phyloP scores from a whole-genome alignment of 1,284 basidiomycete species.

The Ganoderma sp. region DNA sequence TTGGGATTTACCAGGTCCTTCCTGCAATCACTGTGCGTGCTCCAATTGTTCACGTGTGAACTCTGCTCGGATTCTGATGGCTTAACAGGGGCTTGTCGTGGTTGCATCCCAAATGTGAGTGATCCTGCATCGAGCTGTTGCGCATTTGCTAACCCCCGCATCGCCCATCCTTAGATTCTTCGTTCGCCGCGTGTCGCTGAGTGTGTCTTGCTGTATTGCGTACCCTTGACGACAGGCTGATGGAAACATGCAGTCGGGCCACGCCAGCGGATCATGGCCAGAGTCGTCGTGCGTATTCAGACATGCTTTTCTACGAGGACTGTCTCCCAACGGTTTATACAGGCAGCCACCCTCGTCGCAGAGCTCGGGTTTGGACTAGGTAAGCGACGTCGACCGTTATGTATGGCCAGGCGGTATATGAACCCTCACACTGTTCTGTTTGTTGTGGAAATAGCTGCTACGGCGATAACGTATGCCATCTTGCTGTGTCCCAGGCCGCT shows the following conservation, averaged over 20 bases:
- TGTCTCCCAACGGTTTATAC: not conserved
- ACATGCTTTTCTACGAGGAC: too few relatives aligned
- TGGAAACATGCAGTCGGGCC: conserved; percentile 4
- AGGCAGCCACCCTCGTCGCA: conserved; percentile 7
- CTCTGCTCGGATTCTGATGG: too few relatives aligned
- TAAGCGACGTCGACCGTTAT: not conserved
- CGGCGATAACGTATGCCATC: not conserved
- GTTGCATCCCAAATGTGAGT: conserved; percentile 16
- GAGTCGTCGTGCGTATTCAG: conserved; percentile 3
- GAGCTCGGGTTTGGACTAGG: not conserved
- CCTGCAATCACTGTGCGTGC: not conserved
- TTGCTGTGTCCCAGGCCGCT: not conserved
- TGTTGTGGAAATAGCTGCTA: not conserved
- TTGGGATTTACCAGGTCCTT: not conserved
- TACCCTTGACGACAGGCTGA: not conserved
- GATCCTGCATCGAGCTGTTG: not conserved
- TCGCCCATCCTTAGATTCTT: conserved; percentile 5
- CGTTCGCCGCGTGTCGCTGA: conserved; percentile 11
- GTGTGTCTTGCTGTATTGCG: not conserved
- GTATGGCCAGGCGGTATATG: not conserved
- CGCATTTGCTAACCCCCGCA: not conserved
- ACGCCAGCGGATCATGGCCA: conserved; percentile 9
- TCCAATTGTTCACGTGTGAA: not conserved
- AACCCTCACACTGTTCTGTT: not conserved
- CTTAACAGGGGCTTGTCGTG: conserved; percentile 6